A percentile compares a stretch with the other conserved stretches of the same genome.
These are phyloP conservation scores for Raphanus raphanistrum DNA, from an alignment of 345 rosid species.

Conservation along the genomic window DNA sequence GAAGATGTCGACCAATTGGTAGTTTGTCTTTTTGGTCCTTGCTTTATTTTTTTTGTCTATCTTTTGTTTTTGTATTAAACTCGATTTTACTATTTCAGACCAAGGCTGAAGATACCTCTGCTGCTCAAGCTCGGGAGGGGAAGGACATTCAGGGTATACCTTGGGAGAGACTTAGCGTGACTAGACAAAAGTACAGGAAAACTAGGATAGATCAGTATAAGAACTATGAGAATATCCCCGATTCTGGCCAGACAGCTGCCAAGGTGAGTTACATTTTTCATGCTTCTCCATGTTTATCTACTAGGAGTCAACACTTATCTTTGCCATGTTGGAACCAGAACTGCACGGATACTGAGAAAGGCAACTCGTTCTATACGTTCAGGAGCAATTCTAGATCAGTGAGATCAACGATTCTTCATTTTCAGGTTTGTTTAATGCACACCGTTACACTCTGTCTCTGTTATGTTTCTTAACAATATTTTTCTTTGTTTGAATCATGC, in stretches of 20 bases:
- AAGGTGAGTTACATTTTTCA: slow-evolving; percentile 48
- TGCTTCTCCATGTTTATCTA: not conserved
- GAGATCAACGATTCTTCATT: slow-evolving; percentile 75
- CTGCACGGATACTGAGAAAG: slow-evolving; percentile 54
- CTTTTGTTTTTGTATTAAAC: not conserved
- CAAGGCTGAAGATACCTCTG: slow-evolving; percentile 65
- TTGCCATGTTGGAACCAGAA: slow-evolving; percentile 41
- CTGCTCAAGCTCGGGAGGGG: slow-evolving; percentile 83
- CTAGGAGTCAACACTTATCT: not conserved
- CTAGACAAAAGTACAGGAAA: slow-evolving; percentile 78
- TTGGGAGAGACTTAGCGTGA: slow-evolving; percentile 85
- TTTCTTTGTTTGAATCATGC: not conserved
- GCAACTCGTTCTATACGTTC: slow-evolving; percentile 54
- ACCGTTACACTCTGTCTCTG: not conserved
- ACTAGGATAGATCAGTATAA: slow-evolving; percentile 93
- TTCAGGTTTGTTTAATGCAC: slow-evolving; percentile 49
- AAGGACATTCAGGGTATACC: slow-evolving; percentile 97
- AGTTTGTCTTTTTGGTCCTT: slow-evolving; percentile 13
- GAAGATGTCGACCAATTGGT: slow-evolving; percentile 60
- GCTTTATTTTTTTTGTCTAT: not conserved
- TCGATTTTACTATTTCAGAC: slow-evolving; percentile 18
- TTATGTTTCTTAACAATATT: not conserved
- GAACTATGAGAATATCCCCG: slow-evolving; percentile 83
- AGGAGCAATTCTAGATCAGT: slow-evolving; percentile 66
- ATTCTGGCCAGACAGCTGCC: slow-evolving; percentile 64